These are phyloP conservation scores for Fusarium chuoi DNA, from an alignment of 2,329 filamentous ascomycete species.

Conservation along the genomic window DNA sequence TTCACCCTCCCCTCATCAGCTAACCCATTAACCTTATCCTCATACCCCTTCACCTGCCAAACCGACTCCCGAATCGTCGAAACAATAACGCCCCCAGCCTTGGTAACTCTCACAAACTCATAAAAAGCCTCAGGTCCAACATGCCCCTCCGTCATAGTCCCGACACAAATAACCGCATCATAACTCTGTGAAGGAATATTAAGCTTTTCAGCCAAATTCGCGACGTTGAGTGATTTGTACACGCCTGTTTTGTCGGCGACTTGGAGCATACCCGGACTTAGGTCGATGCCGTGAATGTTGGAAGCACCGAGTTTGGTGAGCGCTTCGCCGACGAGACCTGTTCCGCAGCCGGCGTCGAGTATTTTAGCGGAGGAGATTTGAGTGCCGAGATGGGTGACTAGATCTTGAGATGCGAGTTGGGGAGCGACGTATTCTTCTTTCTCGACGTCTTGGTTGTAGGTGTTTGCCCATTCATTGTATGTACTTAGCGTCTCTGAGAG, in stretches of 20 bases:
- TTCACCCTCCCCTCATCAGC: background rate
- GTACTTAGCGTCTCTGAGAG: slow-evolving; percentile 8
- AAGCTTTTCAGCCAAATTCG: slow-evolving; percentile 56
- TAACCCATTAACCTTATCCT: slow-evolving; percentile 51
- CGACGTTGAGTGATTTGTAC: slow-evolving; percentile 54
- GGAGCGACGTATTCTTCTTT: slow-evolving; percentile 54
- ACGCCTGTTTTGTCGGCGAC: slow-evolving; percentile 55
- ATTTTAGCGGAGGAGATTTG: slow-evolving; percentile 39
- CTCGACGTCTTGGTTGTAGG: slow-evolving; percentile 44
- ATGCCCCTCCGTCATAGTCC: slow-evolving; percentile 63
- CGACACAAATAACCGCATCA: slow-evolving; percentile 60
- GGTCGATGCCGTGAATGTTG: slow-evolving; percentile 59
- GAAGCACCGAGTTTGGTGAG: slow-evolving; percentile 52
- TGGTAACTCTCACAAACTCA: slow-evolving; percentile 59
- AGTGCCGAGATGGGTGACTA: slow-evolving; percentile 38
- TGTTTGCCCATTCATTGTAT: slow-evolving; percentile 45
- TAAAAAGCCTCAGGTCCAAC: slow-evolving; percentile 57
- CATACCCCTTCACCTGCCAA: slow-evolving; percentile 57
- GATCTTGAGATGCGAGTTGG: slow-evolving; percentile 44
- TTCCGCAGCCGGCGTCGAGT: slow-evolving; percentile 63
- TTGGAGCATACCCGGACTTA: slow-evolving; percentile 60
- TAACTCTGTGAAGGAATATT: slow-evolving; percentile 51
- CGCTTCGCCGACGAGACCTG: slow-evolving; percentile 59
- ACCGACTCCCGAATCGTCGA: slow-evolving; percentile 59
- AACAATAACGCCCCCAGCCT: slow-evolving; percentile 55